Evolutionary conservation across 2,329 filamentous ascomycete species (phyloP).

Genomic region (Fusarium sp.): DNA sequence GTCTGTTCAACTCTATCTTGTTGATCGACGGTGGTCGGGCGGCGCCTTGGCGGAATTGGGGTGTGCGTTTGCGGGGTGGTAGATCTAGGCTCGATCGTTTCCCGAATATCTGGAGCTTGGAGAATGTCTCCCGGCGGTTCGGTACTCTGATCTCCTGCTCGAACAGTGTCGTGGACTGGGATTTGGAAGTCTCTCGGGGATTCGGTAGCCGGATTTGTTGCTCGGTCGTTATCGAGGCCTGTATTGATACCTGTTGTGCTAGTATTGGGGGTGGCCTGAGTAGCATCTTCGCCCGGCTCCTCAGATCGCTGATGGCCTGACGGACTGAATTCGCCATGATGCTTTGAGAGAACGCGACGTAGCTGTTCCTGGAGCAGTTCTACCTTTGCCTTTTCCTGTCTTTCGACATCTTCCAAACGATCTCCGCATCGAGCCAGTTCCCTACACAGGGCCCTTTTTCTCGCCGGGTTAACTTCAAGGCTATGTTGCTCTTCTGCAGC

Average conservation of each 20-base stretch:
- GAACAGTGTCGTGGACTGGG: fast-evolving
- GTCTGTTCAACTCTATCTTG: fast-evolving
- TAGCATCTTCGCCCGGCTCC: too few species aligned
- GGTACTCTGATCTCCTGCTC: neutral
- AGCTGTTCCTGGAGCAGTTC: fast-evolving
- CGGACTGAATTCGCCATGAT: too few species aligned
- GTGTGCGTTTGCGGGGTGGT: neutral
- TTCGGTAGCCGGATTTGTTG: fast-evolving
- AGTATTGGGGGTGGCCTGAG: neutral
- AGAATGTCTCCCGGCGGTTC: fast-evolving
- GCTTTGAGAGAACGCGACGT: too few species aligned
- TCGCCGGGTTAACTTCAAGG: fast-evolving
- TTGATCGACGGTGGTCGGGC: neutral
- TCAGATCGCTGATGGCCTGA: too few species aligned
- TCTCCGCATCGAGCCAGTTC: fast-evolving
- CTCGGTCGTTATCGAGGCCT: neutral
- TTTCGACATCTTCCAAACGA: fast-evolving
- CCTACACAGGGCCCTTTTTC: fast-evolving
- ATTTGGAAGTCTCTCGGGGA: fast-evolving
- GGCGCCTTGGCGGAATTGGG: fast-evolving
- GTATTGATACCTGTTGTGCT: neutral
- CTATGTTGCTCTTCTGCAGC: neutral
- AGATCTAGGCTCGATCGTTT: neutral
- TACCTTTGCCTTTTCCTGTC: neutral
- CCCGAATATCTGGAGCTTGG: too few species aligned